Percentiles rank a stretch among this genome's conserved stretches.
Conservation (phyloP, 2,329 filamentous ascomycete genomes). For the Dendryphion nanum region DNA sequence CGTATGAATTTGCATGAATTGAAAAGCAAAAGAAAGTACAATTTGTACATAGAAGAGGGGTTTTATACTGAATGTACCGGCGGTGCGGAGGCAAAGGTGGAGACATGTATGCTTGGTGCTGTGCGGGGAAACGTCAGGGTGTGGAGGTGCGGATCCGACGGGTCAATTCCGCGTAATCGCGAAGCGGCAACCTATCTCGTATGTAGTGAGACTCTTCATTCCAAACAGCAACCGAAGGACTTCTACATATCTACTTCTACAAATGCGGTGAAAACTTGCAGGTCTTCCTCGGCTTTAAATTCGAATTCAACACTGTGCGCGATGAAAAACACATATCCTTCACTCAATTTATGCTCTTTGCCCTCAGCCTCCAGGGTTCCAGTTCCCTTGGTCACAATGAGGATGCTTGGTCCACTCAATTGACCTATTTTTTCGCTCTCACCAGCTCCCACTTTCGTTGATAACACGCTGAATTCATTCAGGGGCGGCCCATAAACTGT, state of each 20-base stretch:
- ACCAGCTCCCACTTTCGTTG: constrained; percentile 54
- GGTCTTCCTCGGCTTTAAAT: constrained; percentile 42
- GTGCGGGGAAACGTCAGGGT: too few species aligned
- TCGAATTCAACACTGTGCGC: constrained; percentile 55
- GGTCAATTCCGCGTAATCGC: too few species aligned
- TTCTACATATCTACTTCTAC: not conserved
- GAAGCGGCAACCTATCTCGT: too few species aligned
- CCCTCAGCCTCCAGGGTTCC: constrained; percentile 58
- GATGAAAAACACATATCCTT: constrained; percentile 67
- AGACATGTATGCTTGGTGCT: too few species aligned
- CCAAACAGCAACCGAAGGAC: too few species aligned
- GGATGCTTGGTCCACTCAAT: constrained; percentile 61
- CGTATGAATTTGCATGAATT: too few species aligned
- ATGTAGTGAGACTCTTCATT: too few species aligned
- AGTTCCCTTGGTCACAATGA: constrained; percentile 61
- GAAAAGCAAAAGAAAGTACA: too few species aligned
- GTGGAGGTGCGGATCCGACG: too few species aligned
- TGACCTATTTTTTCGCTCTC: constrained; percentile 59
- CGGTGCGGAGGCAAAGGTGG: too few species aligned
- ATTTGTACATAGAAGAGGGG: too few species aligned
- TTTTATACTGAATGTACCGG: too few species aligned
- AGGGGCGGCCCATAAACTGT: constrained; percentile 65
- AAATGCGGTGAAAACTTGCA: constrained; percentile 45
- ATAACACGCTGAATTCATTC: constrained; percentile 70
- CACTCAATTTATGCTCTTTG: constrained; percentile 53